Base-by-base conservation (phyloP, 202 grass and related monocot species). In the Schoenoplectus triqueter region DNA sequence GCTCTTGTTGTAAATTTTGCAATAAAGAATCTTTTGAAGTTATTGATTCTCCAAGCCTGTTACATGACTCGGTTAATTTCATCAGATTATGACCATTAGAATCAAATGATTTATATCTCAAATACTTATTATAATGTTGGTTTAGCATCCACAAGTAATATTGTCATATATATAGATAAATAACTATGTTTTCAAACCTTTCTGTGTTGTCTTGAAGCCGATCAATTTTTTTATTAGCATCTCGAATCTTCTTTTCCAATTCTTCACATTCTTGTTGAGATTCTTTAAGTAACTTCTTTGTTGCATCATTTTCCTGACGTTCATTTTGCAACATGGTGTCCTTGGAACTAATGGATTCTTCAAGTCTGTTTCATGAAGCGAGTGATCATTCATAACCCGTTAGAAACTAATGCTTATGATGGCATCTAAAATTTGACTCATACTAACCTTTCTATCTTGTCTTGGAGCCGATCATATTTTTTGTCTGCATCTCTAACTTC, bases 201-300 rank as follows among this genome's bases (percentile, higher is more conserved):
- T 88, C 70, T 82, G 84, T 79, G 14, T 67, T 90, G 86, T 49
- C 83, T 81, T 92, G 81, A 92, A 94, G 89, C 52, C 65, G 87
- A 86, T 94, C 81, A 64, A 84, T 84, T 81, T 92, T 90, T 87
- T 85, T 90, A 87, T 90, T 83, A 39, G 81, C n/a, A 10, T 92
- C 90, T 87, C 91, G 81, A 87, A 92, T 41, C 81, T 92, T 94
- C 76, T 90, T 92, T 86, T 88, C 89, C 87, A 94, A 87, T 87
- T 90, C 88, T 56, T 89, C 88, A 80, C 80, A 84, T 90, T 88
- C 90, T 87, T 92, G 86, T 84, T 91, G 86, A 72, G 88, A 87
- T 86, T 89, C 93, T 87, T 80, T 82, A 67, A 92, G 90, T 1
- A 79, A 70, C 77, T 89, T 92, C 66, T 84, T 88, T 85, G 83